Evolutionary conservation across 2,329 filamentous ascomycete genomes (phyloP).

Genomic region (Exophiala aquamarina): DNA sequence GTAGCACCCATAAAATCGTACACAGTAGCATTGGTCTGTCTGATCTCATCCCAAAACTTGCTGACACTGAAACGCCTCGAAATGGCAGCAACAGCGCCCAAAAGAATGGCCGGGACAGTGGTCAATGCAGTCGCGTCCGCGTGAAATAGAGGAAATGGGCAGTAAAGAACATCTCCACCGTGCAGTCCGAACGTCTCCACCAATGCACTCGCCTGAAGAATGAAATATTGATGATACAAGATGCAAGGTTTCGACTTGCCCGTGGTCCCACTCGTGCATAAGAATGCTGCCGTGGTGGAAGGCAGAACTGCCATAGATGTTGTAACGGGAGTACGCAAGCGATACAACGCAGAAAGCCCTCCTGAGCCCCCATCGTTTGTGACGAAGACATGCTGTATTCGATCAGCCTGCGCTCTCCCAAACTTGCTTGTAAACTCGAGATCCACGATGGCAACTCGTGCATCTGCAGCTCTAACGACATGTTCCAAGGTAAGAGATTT

Average conservation of each 20-base stretch:
- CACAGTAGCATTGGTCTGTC: slow-evolving; percentile 9
- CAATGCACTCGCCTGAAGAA: slow-evolving; percentile 12
- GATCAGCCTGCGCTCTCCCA: background rate
- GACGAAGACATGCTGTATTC: background rate
- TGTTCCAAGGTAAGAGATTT: slow-evolving; percentile 14
- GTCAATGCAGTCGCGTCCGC: slow-evolving; percentile 17
- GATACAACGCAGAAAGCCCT: background rate
- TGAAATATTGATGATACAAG: slow-evolving; percentile 18
- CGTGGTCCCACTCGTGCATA: slow-evolving; percentile 19
- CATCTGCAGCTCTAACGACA: slow-evolving; percentile 5
- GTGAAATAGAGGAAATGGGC: slow-evolving; percentile 16
- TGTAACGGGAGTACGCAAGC: background rate
- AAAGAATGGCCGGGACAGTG: slow-evolving; percentile 10
- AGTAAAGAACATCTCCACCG: slow-evolving; percentile 15
- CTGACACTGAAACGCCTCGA: slow-evolving; percentile 15
- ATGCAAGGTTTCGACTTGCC: slow-evolving; percentile 25
- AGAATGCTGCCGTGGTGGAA: slow-evolving; percentile 10
- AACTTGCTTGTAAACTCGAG: slow-evolving; percentile 7
- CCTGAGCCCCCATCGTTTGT: background rate
- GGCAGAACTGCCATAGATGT: slow-evolving; percentile 3
- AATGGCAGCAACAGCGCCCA: slow-evolving; percentile 13
- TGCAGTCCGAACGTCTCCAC: slow-evolving; percentile 13
- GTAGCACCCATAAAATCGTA: slow-evolving; percentile 21
- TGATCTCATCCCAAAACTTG: slow-evolving; percentile 16
- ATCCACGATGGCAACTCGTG: slow-evolving; percentile 13